Evolutionary conservation across 352 stramenopile species (phyloP), one percentile per base, ranked within the genome.

Genomic region (Aphanomyces astaci): DNA sequence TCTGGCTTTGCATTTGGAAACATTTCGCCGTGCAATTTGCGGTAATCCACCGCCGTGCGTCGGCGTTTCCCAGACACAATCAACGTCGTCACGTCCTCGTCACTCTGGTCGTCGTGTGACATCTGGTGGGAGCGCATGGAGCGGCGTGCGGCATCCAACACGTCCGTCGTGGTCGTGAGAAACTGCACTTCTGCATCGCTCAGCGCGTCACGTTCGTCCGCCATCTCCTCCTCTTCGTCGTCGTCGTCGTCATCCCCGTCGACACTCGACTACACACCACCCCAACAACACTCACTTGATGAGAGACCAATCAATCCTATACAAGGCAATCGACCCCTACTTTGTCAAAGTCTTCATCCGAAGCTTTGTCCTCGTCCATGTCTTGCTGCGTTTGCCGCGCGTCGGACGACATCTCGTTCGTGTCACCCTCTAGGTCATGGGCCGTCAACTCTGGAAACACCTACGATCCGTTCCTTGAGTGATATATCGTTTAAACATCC

Each of bases 21-120:
- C 71, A 95, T 78, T 30, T 86, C 53, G 55, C 85, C 79, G 63
- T 95, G 92, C 13, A 95, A 77, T 43, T 78, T 71, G n/a, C 78
- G 83, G 59, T 95, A 95, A 73, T 95, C 77, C 15, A 95, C 86
- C 2, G 78, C 73, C 17, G 75, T 88, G 19, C 86, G 81, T 75
- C 92, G 91, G 43, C 86, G 81, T 67, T 95, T 95, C 52, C 84
- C 81, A 24, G 75, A 72, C 3, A 92, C 32, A 63, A 92, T 88
- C 39, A 89, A 65, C 3, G 66, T 60, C 2, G 46, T 52, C 4
- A 13, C 27, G 52, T 71, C 64, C n/a, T 71, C 64, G 24, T 54
- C 39, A 63, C 30, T 74, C 70, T 59, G 76, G 52, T 73, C 75
- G 73, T 53, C 7, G 31, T 46, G 17, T n/a, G 19, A 19, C 19